A percentile compares a stretch with the other conserved stretches of the same genome.
Conservation (phyloP, 192 early-diverging fungal genomes). For the Umbelopsis isabellina region DNA sequence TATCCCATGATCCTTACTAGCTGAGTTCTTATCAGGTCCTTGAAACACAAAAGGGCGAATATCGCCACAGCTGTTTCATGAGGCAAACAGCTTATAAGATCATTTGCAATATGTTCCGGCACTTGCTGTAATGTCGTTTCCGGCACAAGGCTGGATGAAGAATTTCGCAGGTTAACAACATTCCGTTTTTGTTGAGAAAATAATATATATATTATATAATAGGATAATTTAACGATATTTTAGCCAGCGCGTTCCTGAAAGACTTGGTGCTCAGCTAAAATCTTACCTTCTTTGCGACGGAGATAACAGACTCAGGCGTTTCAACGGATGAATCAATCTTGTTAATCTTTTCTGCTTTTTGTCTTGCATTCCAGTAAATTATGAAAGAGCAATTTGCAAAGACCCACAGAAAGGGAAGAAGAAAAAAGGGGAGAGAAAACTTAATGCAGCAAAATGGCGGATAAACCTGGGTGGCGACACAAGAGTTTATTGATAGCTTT, state of each 20-base stretch:
- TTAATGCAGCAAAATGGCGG: background rate
- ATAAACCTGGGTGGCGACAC: conserved; percentile 10
- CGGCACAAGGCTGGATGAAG: conserved; percentile 19
- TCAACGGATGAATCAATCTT: conserved; percentile 3
- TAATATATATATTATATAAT: too few relatives aligned
- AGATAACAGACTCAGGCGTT: conserved; percentile 1
- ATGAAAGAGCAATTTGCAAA: background rate
- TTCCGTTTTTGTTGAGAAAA: too few relatives aligned
- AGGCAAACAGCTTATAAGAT: conserved; percentile 28
- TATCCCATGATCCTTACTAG: conserved; percentile 28
- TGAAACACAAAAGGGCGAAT: conserved; percentile 26
- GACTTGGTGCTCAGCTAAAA: background rate
- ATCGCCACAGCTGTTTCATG: conserved; percentile 29
- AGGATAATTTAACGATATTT: background rate
- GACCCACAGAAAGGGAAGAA: background rate
- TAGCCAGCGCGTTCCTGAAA: background rate
- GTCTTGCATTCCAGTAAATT: conserved; percentile 4
- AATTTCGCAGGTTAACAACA: background rate
- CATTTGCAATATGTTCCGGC: conserved; percentile 11
- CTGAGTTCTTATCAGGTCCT: conserved; percentile 35
- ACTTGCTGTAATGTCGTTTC: conserved; percentile 10
- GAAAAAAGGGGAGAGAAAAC: conserved; percentile 6
- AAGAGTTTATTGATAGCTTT: conserved; percentile 23
- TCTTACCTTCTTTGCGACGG: conserved; percentile 7
- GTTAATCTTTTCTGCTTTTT: conserved; percentile 20